phyloP scores from a whole-genome alignment of 176 grass and related monocot genomes.

The Cymbopogon citratus region DNA sequence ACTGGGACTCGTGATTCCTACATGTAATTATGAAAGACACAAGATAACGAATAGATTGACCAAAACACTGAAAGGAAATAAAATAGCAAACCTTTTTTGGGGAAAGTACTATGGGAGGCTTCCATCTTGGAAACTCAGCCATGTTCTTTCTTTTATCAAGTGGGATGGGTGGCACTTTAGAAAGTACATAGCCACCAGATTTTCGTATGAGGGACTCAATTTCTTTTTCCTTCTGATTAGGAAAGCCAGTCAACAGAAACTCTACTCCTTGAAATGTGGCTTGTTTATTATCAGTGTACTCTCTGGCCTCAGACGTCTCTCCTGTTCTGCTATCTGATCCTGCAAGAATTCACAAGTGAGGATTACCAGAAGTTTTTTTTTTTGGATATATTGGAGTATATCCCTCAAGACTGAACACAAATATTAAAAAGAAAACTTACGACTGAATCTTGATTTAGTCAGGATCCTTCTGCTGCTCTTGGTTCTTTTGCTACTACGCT shows the following conservation, averaged over 20 bases:
- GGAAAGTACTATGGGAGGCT: conserved; percentile 63
- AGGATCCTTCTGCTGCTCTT: conserved; percentile 38
- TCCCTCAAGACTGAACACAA: background rate
- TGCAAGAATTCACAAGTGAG: conserved; percentile 28
- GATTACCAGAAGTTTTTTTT: conserved; percentile 4
- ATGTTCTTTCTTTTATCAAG: conserved; percentile 51
- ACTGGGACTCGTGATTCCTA: background rate
- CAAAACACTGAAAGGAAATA: background rate
- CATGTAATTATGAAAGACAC: background rate
- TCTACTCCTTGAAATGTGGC: conserved; percentile 69
- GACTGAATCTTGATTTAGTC: conserved; percentile 31
- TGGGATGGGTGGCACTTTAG: conserved; percentile 50
- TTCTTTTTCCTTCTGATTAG: conserved; percentile 66
- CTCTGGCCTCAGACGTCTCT: conserved; percentile 13
- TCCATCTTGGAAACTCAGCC: conserved; percentile 42
- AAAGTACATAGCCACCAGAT: conserved; percentile 68
- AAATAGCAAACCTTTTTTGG: conserved; percentile 67
- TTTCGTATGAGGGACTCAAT: conserved; percentile 50
- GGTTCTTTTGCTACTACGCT: conserved; percentile 29
- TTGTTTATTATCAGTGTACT: conserved; percentile 33
- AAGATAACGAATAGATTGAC: background rate
- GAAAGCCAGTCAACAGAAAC: conserved; percentile 89
- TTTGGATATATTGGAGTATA: background rate
- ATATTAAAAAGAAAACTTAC: conserved; percentile 55
- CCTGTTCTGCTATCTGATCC: conserved; percentile 28